Conservation (phyloP, 495 filamentous ascomycete species). For the Tuber magnatum region DNA sequence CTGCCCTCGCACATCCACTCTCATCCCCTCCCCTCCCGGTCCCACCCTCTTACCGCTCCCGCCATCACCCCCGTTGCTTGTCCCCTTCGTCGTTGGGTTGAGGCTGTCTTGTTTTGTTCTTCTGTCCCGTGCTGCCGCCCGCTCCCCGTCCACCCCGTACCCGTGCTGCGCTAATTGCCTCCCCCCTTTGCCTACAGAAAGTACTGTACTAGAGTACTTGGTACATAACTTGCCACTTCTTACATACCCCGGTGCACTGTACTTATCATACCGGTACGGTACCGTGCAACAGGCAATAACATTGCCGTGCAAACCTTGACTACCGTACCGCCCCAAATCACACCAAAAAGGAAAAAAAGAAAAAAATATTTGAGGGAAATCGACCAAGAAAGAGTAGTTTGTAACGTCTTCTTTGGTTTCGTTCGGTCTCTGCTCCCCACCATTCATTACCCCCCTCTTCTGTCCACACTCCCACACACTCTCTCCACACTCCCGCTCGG, state of each 20-base stretch:
- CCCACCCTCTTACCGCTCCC: not conserved
- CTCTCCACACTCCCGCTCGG: not conserved
- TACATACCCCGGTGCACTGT: not conserved
- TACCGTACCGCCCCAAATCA: not conserved
- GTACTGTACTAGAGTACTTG: too few relatives aligned
- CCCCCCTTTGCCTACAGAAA: not conserved
- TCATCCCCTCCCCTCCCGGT: not conserved
- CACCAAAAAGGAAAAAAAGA: too few relatives aligned
- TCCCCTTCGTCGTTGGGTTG: not conserved
- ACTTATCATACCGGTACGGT: not conserved
- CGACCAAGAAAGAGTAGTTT: not conserved
- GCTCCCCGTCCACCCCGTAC: not conserved
- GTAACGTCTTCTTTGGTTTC: conserved; percentile 2
- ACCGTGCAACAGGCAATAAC: not conserved
- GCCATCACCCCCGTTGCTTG: not conserved
- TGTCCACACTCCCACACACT: not conserved
- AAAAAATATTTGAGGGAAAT: not conserved
- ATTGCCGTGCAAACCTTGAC: not conserved
- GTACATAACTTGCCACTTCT: not conserved
- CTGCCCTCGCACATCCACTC: not conserved
- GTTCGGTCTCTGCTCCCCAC: not conserved
- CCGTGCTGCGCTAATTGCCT: not conserved
- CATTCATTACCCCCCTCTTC: not conserved
- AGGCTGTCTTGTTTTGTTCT: not conserved
- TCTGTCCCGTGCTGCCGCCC: not conserved